These are phyloP conservation scores for Blastobotrys robertii DNA, from an alignment of 805 yeast genomes.

Conservation along the genomic window DNA sequence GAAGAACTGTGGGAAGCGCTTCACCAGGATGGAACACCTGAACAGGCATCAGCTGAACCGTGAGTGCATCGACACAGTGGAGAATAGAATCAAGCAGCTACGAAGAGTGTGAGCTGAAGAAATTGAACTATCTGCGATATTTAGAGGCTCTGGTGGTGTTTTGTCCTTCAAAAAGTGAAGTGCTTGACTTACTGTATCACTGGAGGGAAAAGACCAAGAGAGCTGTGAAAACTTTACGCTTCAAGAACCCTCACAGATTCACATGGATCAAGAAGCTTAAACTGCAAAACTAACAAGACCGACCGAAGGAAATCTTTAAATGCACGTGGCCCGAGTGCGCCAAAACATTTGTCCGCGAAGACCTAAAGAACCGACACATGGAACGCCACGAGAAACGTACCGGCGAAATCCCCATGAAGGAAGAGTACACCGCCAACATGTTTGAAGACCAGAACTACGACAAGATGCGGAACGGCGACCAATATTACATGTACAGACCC, in stretches of 20 bases:
- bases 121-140: too few relatives aligned
- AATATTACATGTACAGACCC: background rate
- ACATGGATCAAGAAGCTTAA: too few relatives aligned
- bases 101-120: too few relatives aligned
- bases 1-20: slow-evolving; percentile 20
- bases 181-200: too few relatives aligned
- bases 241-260: too few relatives aligned
- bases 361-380: slow-evolving; percentile 24
- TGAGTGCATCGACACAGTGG: slow-evolving; percentile 2
- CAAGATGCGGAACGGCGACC: background rate
- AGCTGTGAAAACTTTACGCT: too few relatives aligned
- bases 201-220: too few relatives aligned
- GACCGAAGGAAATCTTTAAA: slow-evolving; percentile 27
- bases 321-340: slow-evolving; percentile 27
- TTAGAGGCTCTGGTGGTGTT: too few relatives aligned
- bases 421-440: background rate
- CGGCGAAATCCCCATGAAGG: background rate
- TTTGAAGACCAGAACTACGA: slow-evolving; percentile 1
- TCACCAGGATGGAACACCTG: slow-evolving; percentile 22
- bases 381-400: slow-evolving; percentile 24
- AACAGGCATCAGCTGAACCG: slow-evolving; percentile 23
- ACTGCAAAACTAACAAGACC: slow-evolving; percentile 3
- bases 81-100: too few relatives aligned
- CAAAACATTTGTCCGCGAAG: slow-evolving; percentile 29
- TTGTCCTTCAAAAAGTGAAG: too few relatives aligned